These are phyloP conservation scores for Pisolithus marmoratus DNA, from an alignment of 768 basidiomycete species.

Conservation along the genomic window DNA sequence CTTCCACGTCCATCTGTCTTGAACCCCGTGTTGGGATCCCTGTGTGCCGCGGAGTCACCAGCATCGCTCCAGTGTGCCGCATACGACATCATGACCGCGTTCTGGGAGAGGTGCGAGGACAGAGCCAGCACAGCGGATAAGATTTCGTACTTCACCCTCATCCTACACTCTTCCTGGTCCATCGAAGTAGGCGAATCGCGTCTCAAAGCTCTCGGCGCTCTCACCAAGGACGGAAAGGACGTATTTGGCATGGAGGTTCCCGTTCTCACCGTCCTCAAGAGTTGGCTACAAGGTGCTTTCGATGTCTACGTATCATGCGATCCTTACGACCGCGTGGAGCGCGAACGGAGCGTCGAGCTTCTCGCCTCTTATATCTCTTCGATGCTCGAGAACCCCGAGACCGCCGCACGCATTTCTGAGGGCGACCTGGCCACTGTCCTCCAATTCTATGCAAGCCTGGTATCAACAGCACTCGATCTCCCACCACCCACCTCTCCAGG, in stretches of 20 bases:
- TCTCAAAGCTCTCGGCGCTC: conserved; percentile 59
- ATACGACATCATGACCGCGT: conserved; percentile 66
- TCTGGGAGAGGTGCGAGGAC: conserved; percentile 55
- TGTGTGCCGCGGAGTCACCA: conserved; percentile 54
- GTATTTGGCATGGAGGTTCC: conserved; percentile 59
- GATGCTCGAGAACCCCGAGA: conserved; percentile 45
- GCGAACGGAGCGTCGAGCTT: conserved; percentile 58
- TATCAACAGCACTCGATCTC: conserved; percentile 46
- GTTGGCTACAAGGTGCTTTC: conserved; percentile 66
- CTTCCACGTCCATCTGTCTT: conserved; percentile 49
- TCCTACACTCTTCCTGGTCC: conserved; percentile 51
- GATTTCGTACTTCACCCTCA: conserved; percentile 58
- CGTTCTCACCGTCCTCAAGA: conserved; percentile 49
- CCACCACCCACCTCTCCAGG: conserved; percentile 16
- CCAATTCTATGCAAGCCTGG: conserved; percentile 52
- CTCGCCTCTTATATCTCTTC: conserved; percentile 53
- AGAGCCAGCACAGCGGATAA: conserved; percentile 50
- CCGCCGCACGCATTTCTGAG: conserved; percentile 56
- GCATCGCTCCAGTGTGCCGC: conserved; percentile 58
- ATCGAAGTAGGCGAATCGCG: conserved; percentile 68
- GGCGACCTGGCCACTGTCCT: conserved; percentile 52
- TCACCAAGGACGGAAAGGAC: conserved; percentile 56
- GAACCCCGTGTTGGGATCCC: conserved; percentile 52
- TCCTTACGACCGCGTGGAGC: conserved; percentile 43
- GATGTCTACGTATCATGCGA: conserved; percentile 37